A percentile compares a stretch with the other conserved stretches of the same genome.
phyloP scores from a whole-genome alignment of 352 stramenopile genomes.

The Pythium chondricola region DNA sequence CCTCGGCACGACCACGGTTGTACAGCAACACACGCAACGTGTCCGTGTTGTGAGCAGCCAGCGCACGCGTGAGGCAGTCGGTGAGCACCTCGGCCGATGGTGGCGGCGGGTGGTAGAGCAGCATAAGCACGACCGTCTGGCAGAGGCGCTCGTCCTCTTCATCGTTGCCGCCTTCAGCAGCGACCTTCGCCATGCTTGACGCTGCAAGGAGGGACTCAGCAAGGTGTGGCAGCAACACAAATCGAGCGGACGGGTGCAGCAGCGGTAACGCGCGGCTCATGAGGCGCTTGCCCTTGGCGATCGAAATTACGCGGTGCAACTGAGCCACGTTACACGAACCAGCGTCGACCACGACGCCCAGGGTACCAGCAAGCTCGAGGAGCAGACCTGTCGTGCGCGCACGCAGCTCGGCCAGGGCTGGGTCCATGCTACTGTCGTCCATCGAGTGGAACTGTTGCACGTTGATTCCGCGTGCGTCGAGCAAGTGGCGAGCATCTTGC shows the following conservation, averaged over 20 bases:
- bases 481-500: constrained; percentile 73
- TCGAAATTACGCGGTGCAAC: constrained; percentile 48
- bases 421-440: constrained; percentile 61
- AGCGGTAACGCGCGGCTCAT: constrained; percentile 71
- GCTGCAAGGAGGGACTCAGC: constrained; percentile 57
- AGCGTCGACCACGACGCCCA: constrained; percentile 43
- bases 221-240: constrained; percentile 63
- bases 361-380: constrained; percentile 52
- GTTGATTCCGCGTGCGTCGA: constrained; percentile 78
- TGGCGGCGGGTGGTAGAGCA: constrained; percentile 75
- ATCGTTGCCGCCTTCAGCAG: constrained; percentile 19
- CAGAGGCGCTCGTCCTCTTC: constrained; percentile 62
- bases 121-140: constrained; percentile 73
- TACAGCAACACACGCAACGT: constrained; percentile 66
- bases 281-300: constrained; percentile 66
- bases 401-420: constrained; percentile 58
- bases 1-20: constrained; percentile 63
- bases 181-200: constrained; percentile 25
- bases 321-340: constrained; percentile 40
- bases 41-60: constrained; percentile 48
- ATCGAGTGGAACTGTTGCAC: constrained; percentile 85
- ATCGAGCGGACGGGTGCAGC: constrained; percentile 73
- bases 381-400: constrained; percentile 60
- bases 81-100: constrained; percentile 57
- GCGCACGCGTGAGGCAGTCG: constrained; percentile 49